A percentile compares a stretch with the other conserved stretches of the same genome.
Evolutionary conservation across 805 yeast genomes (phyloP).

Genomic region (Yamadazyma ubonensis): DNA sequence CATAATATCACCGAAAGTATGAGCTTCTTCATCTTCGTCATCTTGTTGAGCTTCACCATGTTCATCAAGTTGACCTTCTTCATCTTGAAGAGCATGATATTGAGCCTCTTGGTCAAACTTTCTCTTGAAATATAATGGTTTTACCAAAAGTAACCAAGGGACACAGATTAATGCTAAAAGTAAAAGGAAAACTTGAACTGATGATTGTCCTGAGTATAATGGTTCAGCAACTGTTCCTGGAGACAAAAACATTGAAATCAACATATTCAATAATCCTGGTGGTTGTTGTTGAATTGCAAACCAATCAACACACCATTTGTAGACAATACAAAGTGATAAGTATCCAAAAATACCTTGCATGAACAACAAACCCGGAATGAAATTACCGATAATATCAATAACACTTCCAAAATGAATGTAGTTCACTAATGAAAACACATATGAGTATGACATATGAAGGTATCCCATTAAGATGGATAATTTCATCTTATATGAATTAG

Average conservation of each 20-base stretch:
- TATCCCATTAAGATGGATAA: slow-evolving; percentile 93
- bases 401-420: slow-evolving; percentile 62
- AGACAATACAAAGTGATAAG: slow-evolving; percentile 77
- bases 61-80: slow-evolving; percentile 26
- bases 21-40: slow-evolving; percentile 52
- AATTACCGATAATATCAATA: slow-evolving; percentile 88
- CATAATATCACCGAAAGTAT: slow-evolving; percentile 88
- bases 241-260: slow-evolving; percentile 90
- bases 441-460: slow-evolving; percentile 90
- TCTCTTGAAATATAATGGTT: slow-evolving; percentile 72
- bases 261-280: slow-evolving; percentile 91
- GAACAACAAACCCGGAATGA: slow-evolving; percentile 88
- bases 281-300: slow-evolving; percentile 70
- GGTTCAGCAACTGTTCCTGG: slow-evolving; percentile 87
- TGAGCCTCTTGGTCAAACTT: slow-evolving; percentile 52
- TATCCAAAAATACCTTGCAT: slow-evolving; percentile 98
- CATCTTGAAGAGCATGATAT: slow-evolving; percentile 43
- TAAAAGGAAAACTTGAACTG: slow-evolving; percentile 70
- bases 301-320: slow-evolving; percentile 97
- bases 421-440: slow-evolving; percentile 80
- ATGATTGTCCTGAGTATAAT: slow-evolving; percentile 75
- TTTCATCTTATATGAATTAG: slow-evolving; percentile 97
- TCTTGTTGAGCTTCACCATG: slow-evolving; percentile 39
- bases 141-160: slow-evolving; percentile 84
- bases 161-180: slow-evolving; percentile 82